Base-by-base conservation (phyloP, 2,329 filamentous ascomycete genomes). In the Fusarium hainanense region DNA sequence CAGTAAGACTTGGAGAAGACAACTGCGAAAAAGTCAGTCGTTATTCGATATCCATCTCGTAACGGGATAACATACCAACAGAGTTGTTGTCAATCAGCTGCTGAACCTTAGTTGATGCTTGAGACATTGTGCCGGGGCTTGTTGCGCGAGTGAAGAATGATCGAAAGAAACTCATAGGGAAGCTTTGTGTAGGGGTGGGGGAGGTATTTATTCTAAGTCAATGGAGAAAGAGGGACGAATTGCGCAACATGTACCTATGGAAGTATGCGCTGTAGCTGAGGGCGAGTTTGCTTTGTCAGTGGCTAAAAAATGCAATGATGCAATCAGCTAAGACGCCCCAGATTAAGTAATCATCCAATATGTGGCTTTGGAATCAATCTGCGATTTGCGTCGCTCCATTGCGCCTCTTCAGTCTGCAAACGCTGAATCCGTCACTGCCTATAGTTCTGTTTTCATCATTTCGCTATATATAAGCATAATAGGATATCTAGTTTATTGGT, bases 1-100 rank as follows among this genome's bases (percentile, higher is more conserved):
- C 96, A 99, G 85, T 93, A 97, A 18, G 91, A 93, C 86, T 99
- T 99, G 83, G 92, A 94, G 88, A 99, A 99, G 79, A 99, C 93
- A 76, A 96, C 92, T 93, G 52, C 47, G 37, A 41, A 43, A 55
- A 50, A 10, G 20, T 63, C 48, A 63, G 34, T 13, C 18, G 20
- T 12, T 30, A 25, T 34, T n/a, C 37, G 48, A 7, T 18, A 34
- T 10, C 16, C 23, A 6, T 28, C 9, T 28, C 37, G 30, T 41
- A 43, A 44, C 11, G 12, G 20, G 14, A 9, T 12, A 48, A 78
- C 90, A 58, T 85, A 93, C 91, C 90, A 81, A 97, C 94, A 76
- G 89, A 83, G 84, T 97, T 96, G 78, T 94, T 90, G 82, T 96
- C 89, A 81, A 98, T 97, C 83, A 98, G 90, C 77, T 85, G 81